Base-by-base conservation (phyloP, 2,329 filamentous ascomycete species). In the Colletotrichum agaves region DNA sequence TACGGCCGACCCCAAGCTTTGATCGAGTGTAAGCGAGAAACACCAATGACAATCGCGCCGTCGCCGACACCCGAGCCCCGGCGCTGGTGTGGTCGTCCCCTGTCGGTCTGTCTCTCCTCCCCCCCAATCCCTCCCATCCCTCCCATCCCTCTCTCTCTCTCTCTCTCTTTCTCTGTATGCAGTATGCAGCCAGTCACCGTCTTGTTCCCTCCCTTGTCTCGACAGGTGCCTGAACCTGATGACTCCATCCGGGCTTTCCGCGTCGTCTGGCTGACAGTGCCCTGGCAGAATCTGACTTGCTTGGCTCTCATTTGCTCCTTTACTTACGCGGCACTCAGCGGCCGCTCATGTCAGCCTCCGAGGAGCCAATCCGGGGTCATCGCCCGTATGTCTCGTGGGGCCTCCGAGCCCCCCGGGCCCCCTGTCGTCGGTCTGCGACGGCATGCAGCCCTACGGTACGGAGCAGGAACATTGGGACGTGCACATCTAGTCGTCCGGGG, bases 401-500 rank as follows among this genome's bases (percentile, higher is more conserved):
- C 64, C 61, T 67, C 64, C 64, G 64, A 67, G 17, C 37, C 53
- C 15, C 27, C 46, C 47, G 39, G 39, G 47, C 56, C 61, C 64
- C 64, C 61, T 64, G 61, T 50, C 17, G 12, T 64, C 61, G 64
- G 64, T 67, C 64, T 67, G 57, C n/a, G 50, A 66, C 63, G 63
- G 57, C 56, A 61, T 66, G 64, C 64, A 67, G 64, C 64, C 64
- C 64, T 67, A 67, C 64, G 64, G 64, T 35, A 41, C 6, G 21
- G 35, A 27, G 27, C 27, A 27, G 27, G 5, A 27, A 7, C 27
- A 4, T n/a, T 41, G 61, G 61, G 49, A 59, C 64, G 53, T 64
- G 64, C 52, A 21, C 57, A 55, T 35, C 59, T 55, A 53, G 50
- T 53, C 13, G 17, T 35, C 55, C 35, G 37, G 56, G 46, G 55